A percentile compares a stretch with the other conserved stretches of the same genome.
phyloP scores from a whole-genome alignment of 331 rosid genomes.

The Rosa hybrid region DNA sequence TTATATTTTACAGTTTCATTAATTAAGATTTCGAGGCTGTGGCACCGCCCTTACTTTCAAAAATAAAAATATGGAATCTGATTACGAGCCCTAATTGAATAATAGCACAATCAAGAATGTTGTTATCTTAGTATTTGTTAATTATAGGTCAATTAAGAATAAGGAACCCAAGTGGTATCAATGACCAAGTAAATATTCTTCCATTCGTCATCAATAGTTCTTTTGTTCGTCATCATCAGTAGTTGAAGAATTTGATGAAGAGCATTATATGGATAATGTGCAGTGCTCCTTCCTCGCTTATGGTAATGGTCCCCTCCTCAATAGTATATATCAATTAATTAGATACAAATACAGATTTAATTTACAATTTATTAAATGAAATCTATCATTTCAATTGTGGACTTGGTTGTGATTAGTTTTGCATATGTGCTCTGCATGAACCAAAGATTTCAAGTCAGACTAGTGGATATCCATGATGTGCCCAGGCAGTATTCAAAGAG shows the following conservation, averaged over 20 bases:
- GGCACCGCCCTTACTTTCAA: no score
- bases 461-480: neutral
- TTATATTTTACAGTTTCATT: no score
- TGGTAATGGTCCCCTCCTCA: neutral
- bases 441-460: neutral
- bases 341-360: neutral
- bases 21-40: no score
- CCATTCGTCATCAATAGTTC: neutral
- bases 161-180: neutral
- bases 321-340: neutral
- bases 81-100: neutral
- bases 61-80: neutral
- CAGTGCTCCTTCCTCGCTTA: neutral
- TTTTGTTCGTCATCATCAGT: neutral
- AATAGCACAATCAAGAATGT: neutral
- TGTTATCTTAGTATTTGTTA: neutral
- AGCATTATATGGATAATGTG: neutral
- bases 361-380: no score
- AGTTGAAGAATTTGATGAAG: neutral
- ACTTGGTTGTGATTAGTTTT: neutral
- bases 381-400: neutral
- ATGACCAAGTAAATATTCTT: constrained; percentile 2
- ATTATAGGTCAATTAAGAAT: neutral
- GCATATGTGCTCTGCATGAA: neutral
- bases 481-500: neutral